phyloP scores from a whole-genome alignment of 2,329 filamentous ascomycete species.

The Epicoccum nigrum region DNA sequence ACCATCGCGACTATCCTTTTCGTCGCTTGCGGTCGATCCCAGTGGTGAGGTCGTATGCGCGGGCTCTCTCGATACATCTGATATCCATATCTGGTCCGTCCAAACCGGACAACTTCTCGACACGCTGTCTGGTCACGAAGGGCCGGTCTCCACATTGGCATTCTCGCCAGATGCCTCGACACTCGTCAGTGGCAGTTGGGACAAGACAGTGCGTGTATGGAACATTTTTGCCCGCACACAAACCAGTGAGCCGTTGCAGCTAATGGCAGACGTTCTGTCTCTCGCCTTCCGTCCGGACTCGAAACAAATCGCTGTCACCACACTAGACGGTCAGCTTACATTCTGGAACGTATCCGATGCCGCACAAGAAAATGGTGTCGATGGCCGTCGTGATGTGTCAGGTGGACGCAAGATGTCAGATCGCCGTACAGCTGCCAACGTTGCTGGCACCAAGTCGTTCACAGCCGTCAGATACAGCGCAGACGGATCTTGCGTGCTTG shows the following conservation, averaged over 20 bases:
- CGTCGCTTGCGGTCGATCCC: conserved; percentile 93
- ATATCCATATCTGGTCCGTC: conserved; percentile 98
- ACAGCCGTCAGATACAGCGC: conserved; percentile 87
- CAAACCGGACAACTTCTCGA: conserved; percentile 96
- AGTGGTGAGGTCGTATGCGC: conserved; percentile 96
- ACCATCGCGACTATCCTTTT: conserved; percentile 88
- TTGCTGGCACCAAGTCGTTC: conserved; percentile 88
- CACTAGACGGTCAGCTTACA: conserved; percentile 88
- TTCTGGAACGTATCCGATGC: conserved; percentile 95
- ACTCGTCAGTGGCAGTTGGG: conserved; percentile 93
- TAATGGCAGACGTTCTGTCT: conserved; percentile 88
- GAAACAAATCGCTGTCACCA: conserved; percentile 87
- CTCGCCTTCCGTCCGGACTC: conserved; percentile 90
- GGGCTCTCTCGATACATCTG: conserved; percentile 92
- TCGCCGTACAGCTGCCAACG: conserved; percentile 88
- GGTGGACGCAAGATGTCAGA: conserved; percentile 89
- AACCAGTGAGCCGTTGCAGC: conserved; percentile 89
- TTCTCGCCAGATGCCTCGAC: conserved; percentile 87
- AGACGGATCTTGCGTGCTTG: conserved; percentile 88
- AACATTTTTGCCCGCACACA: conserved; percentile 93
- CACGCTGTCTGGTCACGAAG: conserved; percentile 88
- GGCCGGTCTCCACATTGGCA: conserved; percentile 84
- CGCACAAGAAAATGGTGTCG: conserved; percentile 82
- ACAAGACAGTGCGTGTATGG: conserved; percentile 94
- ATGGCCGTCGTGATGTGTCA: conserved; percentile 89